Conservation (phyloP, 805 yeast genomes). For the Scheffersomyces lignosus region DNA sequence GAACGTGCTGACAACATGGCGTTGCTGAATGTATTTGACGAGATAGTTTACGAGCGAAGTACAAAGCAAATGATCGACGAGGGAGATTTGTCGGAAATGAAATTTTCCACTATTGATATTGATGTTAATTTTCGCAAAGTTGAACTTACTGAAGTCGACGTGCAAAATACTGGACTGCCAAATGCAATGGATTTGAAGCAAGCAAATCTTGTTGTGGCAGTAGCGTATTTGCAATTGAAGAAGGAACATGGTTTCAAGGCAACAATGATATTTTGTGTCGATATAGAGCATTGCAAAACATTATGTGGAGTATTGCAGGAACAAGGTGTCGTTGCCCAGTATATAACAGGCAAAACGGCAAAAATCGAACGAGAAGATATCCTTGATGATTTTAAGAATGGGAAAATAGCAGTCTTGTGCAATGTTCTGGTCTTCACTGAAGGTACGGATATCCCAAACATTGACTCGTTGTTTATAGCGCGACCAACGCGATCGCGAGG, state of each 20-base stretch:
- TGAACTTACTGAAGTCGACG: slow-evolving; percentile 48
- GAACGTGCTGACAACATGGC: slow-evolving; percentile 71
- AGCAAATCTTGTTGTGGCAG: slow-evolving; percentile 58
- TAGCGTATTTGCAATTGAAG: slow-evolving; percentile 44
- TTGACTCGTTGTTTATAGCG: slow-evolving; percentile 75
- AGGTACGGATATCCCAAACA: slow-evolving; percentile 91
- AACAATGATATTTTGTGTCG: slow-evolving; percentile 77
- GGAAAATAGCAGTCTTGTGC: slow-evolving; percentile 68
- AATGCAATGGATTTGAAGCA: slow-evolving; percentile 53
- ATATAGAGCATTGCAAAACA: slow-evolving; percentile 61
- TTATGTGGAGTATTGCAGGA: slow-evolving; percentile 53
- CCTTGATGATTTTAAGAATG: slow-evolving; percentile 58
- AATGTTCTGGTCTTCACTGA: slow-evolving; percentile 92
- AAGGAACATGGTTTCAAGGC: slow-evolving; percentile 47
- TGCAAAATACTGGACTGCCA: slow-evolving; percentile 50
- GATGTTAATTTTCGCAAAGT: slow-evolving; percentile 45
- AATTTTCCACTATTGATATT: slow-evolving; percentile 57
- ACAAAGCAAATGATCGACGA: slow-evolving; percentile 65
- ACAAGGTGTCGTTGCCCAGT: slow-evolving; percentile 67
- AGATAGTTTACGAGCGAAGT: slow-evolving; percentile 69
- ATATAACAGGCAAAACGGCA: slow-evolving; percentile 67
- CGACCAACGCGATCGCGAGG: slow-evolving; percentile 80
- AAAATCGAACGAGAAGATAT: slow-evolving; percentile 49
- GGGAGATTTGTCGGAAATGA: slow-evolving; percentile 69
- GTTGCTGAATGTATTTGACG: slow-evolving; percentile 61